These are phyloP conservation scores for Metrosideros polymorpha DNA, from an alignment of 441 rosid species.

Conservation along the genomic window DNA sequence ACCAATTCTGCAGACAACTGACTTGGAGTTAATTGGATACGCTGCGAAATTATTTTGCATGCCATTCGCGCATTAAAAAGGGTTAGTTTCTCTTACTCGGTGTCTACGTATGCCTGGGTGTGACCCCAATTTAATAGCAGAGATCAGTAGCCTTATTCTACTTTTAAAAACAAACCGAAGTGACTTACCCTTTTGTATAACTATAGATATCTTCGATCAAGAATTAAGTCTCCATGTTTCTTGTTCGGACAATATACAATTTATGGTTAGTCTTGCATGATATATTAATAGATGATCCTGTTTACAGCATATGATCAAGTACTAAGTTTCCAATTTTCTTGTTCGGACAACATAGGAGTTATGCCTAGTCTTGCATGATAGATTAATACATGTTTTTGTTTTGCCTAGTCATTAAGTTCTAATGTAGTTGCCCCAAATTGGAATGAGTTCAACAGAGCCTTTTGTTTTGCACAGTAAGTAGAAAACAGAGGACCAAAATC, in stretches of 20 bases:
- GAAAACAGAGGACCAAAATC: neutral
- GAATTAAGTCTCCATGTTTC: neutral
- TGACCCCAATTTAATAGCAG: neutral
- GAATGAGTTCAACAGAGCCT: neutral
- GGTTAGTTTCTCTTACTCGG: neutral
- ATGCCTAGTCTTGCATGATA: neutral
- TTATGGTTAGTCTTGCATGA: neutral
- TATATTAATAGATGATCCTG: neutral
- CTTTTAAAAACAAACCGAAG: neutral
- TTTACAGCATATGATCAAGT: neutral
- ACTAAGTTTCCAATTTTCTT: neutral
- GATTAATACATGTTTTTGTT: neutral
- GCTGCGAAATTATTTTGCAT: neutral
- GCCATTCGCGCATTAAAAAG: neutral
- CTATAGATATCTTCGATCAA: neutral
- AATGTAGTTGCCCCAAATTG: neutral
- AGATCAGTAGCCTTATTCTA: neutral
- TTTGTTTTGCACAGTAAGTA: neutral
- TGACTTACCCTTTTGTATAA: neutral
- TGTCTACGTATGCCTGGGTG: neutral
- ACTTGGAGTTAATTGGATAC: neutral
- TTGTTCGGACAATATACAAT: neutral
- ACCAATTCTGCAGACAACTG: constrained; percentile 9
- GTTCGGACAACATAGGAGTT: neutral
- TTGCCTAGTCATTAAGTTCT: neutral